Conservation (phyloP, 129 eudicot species). For the Silybum marianum region DNA sequence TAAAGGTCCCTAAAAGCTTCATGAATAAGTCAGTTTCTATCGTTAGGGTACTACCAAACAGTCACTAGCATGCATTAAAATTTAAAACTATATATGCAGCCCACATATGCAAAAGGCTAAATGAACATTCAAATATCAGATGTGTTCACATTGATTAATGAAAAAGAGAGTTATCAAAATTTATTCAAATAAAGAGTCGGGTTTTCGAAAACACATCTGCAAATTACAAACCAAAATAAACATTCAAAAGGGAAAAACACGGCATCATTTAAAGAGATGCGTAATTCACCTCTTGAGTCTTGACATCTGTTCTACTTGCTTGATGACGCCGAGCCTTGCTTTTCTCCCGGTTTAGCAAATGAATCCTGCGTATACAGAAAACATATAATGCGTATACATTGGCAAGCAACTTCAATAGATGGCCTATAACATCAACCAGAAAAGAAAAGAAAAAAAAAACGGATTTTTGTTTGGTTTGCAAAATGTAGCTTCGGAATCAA, state of each 20-base stretch:
- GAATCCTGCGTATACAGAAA: not conserved
- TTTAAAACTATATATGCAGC: no score
- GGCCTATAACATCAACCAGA: not conserved
- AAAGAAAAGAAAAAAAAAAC: no score
- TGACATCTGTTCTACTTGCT: slow-evolving; percentile 4
- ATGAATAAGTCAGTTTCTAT: no score
- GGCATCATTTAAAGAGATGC: not conserved
- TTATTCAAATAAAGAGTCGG: not conserved
- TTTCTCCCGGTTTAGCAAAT: slow-evolving; percentile 8
- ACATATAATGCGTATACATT: not conserved
- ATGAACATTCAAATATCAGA: not conserved
- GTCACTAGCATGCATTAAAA: not conserved
- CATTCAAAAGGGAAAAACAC: not conserved
- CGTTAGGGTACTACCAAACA: no score
- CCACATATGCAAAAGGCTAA: not conserved
- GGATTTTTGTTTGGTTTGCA: not conserved
- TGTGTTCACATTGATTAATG: not conserved
- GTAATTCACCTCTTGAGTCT: not conserved
- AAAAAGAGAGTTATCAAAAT: not conserved
- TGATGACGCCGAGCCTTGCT: not conserved
- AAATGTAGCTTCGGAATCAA: not conserved
- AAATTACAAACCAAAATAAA: not conserved
- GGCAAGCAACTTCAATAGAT: not conserved
- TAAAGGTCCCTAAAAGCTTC: no score
- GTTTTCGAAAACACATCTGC: slow-evolving; percentile 7